phyloP scores from a whole-genome alignment of 2,329 filamentous ascomycete genomes.

The Aspergillus melleus region DNA sequence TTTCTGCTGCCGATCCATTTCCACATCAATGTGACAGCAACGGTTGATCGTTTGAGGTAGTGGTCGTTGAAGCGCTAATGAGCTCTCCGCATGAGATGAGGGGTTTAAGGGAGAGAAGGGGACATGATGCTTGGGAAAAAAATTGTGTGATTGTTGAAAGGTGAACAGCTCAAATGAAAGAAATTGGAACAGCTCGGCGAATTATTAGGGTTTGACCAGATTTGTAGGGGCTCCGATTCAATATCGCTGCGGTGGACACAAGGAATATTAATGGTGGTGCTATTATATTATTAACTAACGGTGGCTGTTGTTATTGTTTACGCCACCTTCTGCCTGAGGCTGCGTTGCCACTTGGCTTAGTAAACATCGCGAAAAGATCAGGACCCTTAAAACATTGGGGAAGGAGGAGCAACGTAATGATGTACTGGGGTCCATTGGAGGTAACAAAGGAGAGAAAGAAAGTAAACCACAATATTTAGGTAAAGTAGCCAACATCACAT shows the following conservation, averaged over 20 bases:
- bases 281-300: background rate
- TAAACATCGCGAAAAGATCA: background rate
- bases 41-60: background rate
- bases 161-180: no score
- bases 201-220: no score
- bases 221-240: background rate
- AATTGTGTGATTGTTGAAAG: background rate
- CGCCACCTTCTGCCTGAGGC: background rate
- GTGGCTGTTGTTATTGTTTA: background rate
- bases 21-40: constrained; percentile 7
- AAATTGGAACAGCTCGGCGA: no score
- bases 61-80: background rate
- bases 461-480: no score
- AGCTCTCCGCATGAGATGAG: background rate
- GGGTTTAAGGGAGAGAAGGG: background rate
- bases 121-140: background rate
- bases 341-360: background rate
- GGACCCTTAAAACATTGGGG: background rate
- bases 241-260: background rate
- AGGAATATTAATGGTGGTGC: constrained; percentile 4
- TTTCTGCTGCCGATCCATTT: constrained; percentile 38
- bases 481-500: no score
- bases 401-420: background rate
- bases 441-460: no score
- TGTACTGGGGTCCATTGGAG: no score